Evolutionary conservation across 2,329 filamentous ascomycete genomes (phyloP), one percentile per base, ranked within the genome.

Genomic region (Cryphonectria carpinicola): DNA sequence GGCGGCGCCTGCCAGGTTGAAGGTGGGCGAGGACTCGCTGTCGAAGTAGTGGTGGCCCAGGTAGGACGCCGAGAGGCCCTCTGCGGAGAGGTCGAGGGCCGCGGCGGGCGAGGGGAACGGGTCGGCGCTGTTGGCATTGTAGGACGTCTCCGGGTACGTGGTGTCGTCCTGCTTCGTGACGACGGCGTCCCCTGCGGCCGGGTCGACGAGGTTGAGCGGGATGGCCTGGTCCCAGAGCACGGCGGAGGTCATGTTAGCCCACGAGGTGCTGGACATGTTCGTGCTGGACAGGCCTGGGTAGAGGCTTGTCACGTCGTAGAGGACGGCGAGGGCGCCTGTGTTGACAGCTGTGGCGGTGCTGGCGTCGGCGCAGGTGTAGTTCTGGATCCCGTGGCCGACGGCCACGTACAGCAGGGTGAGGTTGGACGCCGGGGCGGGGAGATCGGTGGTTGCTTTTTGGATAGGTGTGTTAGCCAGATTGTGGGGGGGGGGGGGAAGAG

Each of bases 31-130:
- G 73, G 84, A 80, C 61, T 76, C 73, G 63, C 73, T 72, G 79
- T 86, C 86, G 83, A 93, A 93, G 85, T 84, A 92, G 84, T 94
- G 92, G 75, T 88, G 85, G 41, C 91, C 92, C 19, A 90, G 77
- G 75, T 85, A 84, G 65, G 81, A 79, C 7, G 86, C 71, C 1
- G 77, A 73, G 65, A 66, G 43, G 7, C 76, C 68, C 49, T 82
- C 58, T 67, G 77, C 77, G 7, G 78, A 70, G 46, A 84, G 76
- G 13, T 76, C 72, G 67, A 89, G 78, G 67, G 80, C 74, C 3
- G 82, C 78, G 2, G 80, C 79, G 39, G 81, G 77, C 32, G 79
- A 73, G 60, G 80, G 79, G 74, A 87, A 87, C 2, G 86, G 84
- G n/a, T 81, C 74, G 8, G 81, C 76, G 65, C 81, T 78, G n/a